Evolutionary conservation across 768 basidiomycete genomes (phyloP), one percentile per base, ranked within the genome.

Genomic region (Lactarius sp.): DNA sequence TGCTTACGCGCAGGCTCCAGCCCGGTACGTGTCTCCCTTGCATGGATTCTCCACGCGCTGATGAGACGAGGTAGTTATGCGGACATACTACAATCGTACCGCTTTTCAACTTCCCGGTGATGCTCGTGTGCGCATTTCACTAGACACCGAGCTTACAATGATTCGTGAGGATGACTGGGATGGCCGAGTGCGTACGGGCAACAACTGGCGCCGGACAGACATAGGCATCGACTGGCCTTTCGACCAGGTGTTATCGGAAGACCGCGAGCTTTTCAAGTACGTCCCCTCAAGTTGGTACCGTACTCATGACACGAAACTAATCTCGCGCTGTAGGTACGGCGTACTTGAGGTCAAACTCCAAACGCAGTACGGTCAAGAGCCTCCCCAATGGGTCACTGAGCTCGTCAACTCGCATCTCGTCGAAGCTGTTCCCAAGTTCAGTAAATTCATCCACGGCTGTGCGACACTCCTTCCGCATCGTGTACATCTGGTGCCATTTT

Each of bases 91-190:
- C 78, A 97, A 98, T 72, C 90, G 97, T 47, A 98, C 97, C 14
- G 97, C 97, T 1, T 99, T 99, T 81, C 97, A 99, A 75, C 84
- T 99, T 27, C 97, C 97, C 9, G 96, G 96, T 22, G 96, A 99
- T 72, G 96, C 94, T n/a, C 86, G 93, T 56, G 97, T 99, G 42
- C 94, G 97, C 56, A 98, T 99, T 64, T 98, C 97, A 18, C 85
- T 99, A 64, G 97, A 99, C 72, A 99, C 97, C 0, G 93, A 98
- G 73, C 83, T 99, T 39, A 89, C 92, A 4, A 87, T 99, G 83
- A 75, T 97, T 58, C 84, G 97, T 65, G 97, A 99, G 75, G 97
- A 98, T 71, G 92, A 97, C 71, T 98, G 95, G 92, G 95, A 98
- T 73, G 91, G 88, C 2, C 72, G 74, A 44, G 72, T 73, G 6